Conservation (phyloP, 2,329 filamentous ascomycete genomes). For the Grosmannia clavigera region DNA sequence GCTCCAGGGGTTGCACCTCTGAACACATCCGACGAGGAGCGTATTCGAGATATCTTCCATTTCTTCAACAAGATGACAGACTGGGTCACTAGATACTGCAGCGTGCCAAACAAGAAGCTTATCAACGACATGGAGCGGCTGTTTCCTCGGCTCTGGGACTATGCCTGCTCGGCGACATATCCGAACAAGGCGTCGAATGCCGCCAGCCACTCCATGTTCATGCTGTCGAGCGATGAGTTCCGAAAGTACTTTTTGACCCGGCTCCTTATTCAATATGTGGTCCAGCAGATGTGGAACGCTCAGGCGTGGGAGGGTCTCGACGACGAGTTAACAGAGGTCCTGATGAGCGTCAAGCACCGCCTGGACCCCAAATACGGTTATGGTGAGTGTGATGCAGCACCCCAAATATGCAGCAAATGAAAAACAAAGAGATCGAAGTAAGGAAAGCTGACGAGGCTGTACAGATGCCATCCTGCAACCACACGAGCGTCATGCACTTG, state of each 20-base stretch:
- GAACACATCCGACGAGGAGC: slow-evolving; percentile 1
- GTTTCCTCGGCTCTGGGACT: slow-evolving; percentile 21
- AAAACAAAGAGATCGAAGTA: background rate
- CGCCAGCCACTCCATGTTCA: slow-evolving; percentile 19
- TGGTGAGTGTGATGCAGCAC: slow-evolving; percentile 13
- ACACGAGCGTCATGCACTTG: slow-evolving; percentile 22
- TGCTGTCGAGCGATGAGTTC: slow-evolving; percentile 19
- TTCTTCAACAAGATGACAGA: slow-evolving; percentile 11
- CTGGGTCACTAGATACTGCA: slow-evolving; percentile 11
- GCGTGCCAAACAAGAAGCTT: background rate
- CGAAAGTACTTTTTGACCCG: slow-evolving; percentile 25
- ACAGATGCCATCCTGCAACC: slow-evolving; percentile 6
- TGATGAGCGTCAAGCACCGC: slow-evolving; percentile 12
- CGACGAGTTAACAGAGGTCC: slow-evolving; percentile 12
- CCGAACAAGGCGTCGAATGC: slow-evolving; percentile 15
- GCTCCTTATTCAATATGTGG: slow-evolving; percentile 24
- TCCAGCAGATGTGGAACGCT: slow-evolving; percentile 20
- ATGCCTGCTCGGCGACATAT: slow-evolving; percentile 22
- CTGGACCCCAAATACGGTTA: slow-evolving; percentile 13
- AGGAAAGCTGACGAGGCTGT: background rate
- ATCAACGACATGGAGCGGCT: slow-evolving; percentile 3
- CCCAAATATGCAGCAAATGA: background rate
- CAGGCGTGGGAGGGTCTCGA: slow-evolving; percentile 23
- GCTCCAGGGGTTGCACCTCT: background rate
- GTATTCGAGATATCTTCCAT: slow-evolving; percentile 9